Percentiles rank a stretch among this genome's conserved stretches.
Conservation (phyloP, 164 flowering plant species). For the Cinnamomum micranthum region DNA sequence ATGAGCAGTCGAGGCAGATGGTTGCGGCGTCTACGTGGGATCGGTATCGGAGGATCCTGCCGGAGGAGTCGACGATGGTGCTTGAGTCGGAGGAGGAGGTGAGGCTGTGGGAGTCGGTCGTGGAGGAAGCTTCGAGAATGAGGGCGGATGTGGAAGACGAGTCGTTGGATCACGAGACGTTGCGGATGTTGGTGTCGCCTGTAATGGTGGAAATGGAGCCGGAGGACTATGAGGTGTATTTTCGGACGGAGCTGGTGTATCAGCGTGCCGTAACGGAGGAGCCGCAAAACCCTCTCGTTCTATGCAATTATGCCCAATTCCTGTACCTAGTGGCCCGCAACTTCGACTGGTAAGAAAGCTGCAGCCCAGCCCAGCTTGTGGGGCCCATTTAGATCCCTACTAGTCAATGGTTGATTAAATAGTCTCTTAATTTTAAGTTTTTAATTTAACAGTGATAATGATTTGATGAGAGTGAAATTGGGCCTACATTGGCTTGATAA, state of each 20-base stretch:
- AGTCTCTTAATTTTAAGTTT: no score
- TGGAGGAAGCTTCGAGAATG: constrained; percentile 60
- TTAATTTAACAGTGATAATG: no score
- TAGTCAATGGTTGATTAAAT: not conserved
- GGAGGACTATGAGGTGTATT: constrained; percentile 42
- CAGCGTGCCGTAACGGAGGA: constrained; percentile 53
- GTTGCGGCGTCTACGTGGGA: constrained; percentile 18
- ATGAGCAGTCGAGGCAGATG: constrained; percentile 33
- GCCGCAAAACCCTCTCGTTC: constrained; percentile 65
- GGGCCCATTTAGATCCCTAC: not conserved
- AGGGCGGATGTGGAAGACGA: constrained; percentile 34
- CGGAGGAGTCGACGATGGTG: constrained; percentile 38
- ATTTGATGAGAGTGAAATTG: no score
- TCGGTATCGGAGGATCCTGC: constrained; percentile 27
- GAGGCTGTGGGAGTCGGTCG: constrained; percentile 56
- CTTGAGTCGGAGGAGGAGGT: constrained; percentile 34
- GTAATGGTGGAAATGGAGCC: constrained; percentile 43
- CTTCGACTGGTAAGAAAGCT: constrained; percentile 63
- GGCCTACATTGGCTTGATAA: no score
- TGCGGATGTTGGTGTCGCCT: constrained; percentile 59
- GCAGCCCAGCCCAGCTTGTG: no score
- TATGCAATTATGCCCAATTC: constrained; percentile 86
- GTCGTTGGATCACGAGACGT: constrained; percentile 49
- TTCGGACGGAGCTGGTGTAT: constrained; percentile 61
- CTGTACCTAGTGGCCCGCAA: constrained; percentile 75